These are phyloP conservation scores for Hydnomerulius pinastri DNA, from an alignment of 768 basidiomycete species.

Conservation along the genomic window DNA sequence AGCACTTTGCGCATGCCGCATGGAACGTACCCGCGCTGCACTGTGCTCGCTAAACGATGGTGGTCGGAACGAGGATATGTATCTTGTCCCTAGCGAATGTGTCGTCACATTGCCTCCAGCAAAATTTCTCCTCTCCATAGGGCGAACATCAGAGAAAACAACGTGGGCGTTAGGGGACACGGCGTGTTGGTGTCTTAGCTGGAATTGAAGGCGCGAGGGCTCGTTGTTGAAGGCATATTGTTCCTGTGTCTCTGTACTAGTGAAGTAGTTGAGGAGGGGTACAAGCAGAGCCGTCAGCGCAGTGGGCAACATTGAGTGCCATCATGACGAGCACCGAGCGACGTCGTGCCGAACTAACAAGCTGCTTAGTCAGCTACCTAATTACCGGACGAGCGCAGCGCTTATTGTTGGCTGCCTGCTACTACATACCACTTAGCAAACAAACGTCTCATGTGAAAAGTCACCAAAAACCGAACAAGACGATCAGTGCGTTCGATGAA, in stretches of 20 bases:
- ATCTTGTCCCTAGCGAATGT: constrained; percentile 42
- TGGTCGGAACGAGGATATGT: constrained; percentile 43
- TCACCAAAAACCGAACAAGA: too few relatives aligned
- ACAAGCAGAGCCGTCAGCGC: constrained; percentile 51
- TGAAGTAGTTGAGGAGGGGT: constrained; percentile 37
- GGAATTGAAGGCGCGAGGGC: constrained; percentile 41
- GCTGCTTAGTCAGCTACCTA: constrained; percentile 26
- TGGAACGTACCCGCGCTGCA: constrained; percentile 46
- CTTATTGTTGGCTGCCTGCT: too few relatives aligned
- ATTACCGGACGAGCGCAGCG: too few relatives aligned
- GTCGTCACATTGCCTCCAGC: constrained; percentile 18
- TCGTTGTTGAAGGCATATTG: neutral
- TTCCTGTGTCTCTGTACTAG: constrained; percentile 7
- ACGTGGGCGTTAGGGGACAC: constrained; percentile 49
- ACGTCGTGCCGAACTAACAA: neutral
- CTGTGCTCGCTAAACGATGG: constrained; percentile 47
- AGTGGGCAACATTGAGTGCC: constrained; percentile 37
- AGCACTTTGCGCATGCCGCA: constrained; percentile 47
- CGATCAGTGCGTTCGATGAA: neutral
- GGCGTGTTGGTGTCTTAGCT: constrained; percentile 65
- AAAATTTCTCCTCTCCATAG: constrained; percentile 11
- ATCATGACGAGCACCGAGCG: constrained; percentile 9
- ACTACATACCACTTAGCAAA: too few relatives aligned
- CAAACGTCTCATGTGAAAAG: too few relatives aligned
- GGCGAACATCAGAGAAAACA: constrained; percentile 53